These are phyloP conservation scores for Sextonia rubra DNA, from an alignment of 164 flowering plant species.

Conservation along the genomic window DNA sequence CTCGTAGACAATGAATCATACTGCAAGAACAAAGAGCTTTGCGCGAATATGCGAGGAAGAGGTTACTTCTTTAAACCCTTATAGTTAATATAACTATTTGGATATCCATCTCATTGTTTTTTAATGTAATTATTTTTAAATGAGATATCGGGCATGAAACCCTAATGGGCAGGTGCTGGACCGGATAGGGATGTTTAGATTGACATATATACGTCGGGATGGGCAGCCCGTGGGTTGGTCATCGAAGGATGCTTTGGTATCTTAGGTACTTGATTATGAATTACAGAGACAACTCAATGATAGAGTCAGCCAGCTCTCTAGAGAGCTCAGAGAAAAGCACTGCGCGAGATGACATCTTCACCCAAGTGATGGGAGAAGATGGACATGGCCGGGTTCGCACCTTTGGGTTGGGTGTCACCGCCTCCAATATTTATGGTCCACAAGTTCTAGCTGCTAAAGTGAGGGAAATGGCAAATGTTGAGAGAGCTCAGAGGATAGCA, in stretches of 20 bases:
- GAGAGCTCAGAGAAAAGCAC: not conserved
- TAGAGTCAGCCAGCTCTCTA: slow-evolving; percentile 4
- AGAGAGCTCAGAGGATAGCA: too few species aligned
- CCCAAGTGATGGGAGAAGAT: slow-evolving; percentile 19
- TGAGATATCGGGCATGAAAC: too few species aligned
- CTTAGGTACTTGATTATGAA: not conserved
- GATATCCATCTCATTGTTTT: not conserved
- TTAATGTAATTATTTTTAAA: too few species aligned
- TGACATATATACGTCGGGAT: too few species aligned
- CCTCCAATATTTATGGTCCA: slow-evolving; percentile 5
- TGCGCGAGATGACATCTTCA: slow-evolving; percentile 15
- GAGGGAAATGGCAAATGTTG: not conserved
- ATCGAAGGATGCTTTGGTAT: too few species aligned
- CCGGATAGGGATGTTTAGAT: too few species aligned
- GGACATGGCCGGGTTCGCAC: slow-evolving; percentile 6
- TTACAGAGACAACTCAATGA: slow-evolving; percentile 20
- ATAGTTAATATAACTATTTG: not conserved
- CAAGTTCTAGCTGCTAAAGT: not conserved
- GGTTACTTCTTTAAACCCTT: slow-evolving; percentile 9
- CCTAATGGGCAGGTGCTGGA: too few species aligned
- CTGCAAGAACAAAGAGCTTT: slow-evolving; percentile 29
- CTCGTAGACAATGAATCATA: slow-evolving; percentile 7
- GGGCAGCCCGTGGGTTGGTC: too few species aligned
- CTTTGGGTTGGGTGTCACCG: slow-evolving; percentile 13
- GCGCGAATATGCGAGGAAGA: slow-evolving; percentile 29